These are phyloP conservation scores for Pseudomicrostroma phylloplanum DNA, from an alignment of 1,284 basidiomycete species.

Conservation along the genomic window DNA sequence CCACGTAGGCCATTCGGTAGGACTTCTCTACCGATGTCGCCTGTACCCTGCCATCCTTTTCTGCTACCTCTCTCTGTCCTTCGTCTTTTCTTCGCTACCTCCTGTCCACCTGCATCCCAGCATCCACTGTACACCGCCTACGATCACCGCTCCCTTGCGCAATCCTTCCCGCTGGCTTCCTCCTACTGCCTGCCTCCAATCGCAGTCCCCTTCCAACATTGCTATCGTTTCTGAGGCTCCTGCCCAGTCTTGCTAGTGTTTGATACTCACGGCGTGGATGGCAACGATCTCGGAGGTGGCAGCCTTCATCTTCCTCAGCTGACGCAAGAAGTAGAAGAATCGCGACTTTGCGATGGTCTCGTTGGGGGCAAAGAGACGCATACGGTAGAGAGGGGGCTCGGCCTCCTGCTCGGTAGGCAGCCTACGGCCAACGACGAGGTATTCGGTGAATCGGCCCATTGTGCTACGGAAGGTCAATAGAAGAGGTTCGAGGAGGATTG, in stretches of 20 bases:
- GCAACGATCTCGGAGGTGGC: slow-evolving; percentile 98
- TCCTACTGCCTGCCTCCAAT: not conserved
- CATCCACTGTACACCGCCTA: too few relatives aligned
- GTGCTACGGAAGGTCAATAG: not conserved
- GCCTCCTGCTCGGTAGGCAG: slow-evolving; percentile 88
- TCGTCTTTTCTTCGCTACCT: too few relatives aligned
- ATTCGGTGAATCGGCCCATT: slow-evolving; percentile 65
- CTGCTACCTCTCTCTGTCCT: too few relatives aligned
- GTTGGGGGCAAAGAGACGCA: slow-evolving; percentile 99
- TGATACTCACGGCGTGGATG: slow-evolving; percentile 80
- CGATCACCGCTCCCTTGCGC: not conserved
- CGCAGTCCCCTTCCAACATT: not conserved
- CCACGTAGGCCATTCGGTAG: not conserved
- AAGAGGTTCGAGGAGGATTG: too few relatives aligned
- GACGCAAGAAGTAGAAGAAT: slow-evolving; percentile 99
- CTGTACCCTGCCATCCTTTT: not conserved
- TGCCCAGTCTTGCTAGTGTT: too few relatives aligned
- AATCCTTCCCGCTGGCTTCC: not conserved
- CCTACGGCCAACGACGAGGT: slow-evolving; percentile 95
- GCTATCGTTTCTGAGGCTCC: not conserved
- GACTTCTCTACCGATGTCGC: not conserved
- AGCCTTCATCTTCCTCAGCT: slow-evolving; percentile 89
- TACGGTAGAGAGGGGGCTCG: slow-evolving; percentile 93
- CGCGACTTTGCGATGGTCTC: slow-evolving; percentile 96
- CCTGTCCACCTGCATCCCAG: too few relatives aligned